Conservation (phyloP, 2,329 filamentous ascomycete species). For the Pseudogymnoascus sp. region DNA sequence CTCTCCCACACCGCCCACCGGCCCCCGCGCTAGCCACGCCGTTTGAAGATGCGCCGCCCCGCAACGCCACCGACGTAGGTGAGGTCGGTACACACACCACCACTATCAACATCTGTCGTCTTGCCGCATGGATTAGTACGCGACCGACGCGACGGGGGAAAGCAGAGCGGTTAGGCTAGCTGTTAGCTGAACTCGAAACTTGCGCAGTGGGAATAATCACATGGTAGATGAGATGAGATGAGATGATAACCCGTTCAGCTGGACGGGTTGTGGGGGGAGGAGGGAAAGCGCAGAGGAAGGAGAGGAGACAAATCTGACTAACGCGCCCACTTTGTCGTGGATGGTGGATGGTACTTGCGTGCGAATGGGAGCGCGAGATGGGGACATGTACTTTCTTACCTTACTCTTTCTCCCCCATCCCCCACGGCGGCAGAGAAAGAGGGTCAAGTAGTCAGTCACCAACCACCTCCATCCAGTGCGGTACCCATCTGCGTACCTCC, state of each 20-base stretch:
- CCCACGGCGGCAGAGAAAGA: too few species aligned
- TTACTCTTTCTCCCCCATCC: too few species aligned
- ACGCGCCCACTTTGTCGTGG: background rate
- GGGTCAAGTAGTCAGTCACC: too few species aligned
- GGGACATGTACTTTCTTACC: background rate
- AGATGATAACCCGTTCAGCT: background rate
- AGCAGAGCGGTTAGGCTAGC: too few species aligned
- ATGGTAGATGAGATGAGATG: background rate
- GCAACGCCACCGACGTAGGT: slow-evolving; percentile 1
- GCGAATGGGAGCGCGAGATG: background rate
- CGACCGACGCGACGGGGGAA: too few species aligned
- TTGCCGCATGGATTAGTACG: too few species aligned
- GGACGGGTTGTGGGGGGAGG: too few species aligned
- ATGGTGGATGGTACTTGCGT: background rate
- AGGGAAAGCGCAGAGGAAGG: background rate
- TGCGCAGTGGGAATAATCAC: background rate
- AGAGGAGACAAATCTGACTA: background rate
- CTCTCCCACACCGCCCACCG: background rate
- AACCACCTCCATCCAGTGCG: too few species aligned
- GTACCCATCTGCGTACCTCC: background rate
- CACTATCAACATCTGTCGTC: too few species aligned
- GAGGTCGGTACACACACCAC: background rate
- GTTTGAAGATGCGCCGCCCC: slow-evolving; percentile 2
- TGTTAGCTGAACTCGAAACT: too few species aligned
- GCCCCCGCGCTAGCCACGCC: background rate